Conservation (phyloP, 148 eudicot genomes). For the Nepenthes mirabilis region DNA sequence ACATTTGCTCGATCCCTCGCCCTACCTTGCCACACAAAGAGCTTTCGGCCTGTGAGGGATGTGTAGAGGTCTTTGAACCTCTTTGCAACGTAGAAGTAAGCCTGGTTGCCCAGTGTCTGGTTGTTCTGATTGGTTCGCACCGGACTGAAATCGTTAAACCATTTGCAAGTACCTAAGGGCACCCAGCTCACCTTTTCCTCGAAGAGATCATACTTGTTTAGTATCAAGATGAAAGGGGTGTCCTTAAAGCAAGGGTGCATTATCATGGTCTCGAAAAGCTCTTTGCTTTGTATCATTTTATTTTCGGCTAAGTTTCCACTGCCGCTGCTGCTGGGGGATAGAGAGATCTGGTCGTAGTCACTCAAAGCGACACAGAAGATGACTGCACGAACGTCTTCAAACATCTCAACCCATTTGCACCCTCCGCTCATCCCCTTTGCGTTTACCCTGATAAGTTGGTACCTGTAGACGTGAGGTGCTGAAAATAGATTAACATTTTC, state of each 20-base stretch:
- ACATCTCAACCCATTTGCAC: constrained; percentile 98
- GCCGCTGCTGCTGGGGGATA: constrained; percentile 19
- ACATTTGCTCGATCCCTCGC: constrained; percentile 68
- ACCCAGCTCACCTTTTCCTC: constrained; percentile 70
- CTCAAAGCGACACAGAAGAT: constrained; percentile 70
- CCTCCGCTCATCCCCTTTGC: constrained; percentile 89
- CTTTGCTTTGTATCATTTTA: constrained; percentile 76
- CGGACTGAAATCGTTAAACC: constrained; percentile 79
- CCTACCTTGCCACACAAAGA: constrained; percentile 92
- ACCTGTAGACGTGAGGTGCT: constrained; percentile 22
- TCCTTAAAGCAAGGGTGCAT: constrained; percentile 68
- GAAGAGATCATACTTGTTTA: constrained; percentile 83
- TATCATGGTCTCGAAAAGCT: constrained; percentile 67
- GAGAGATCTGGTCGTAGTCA: constrained; percentile 69
- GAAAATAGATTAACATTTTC: neutral
- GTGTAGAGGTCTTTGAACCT: constrained; percentile 87
- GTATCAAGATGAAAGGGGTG: constrained; percentile 65
- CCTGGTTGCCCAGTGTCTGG: constrained; percentile 83
- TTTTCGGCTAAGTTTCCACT: constrained; percentile 42
- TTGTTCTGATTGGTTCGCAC: constrained; percentile 57
- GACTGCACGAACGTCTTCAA: constrained; percentile 87
- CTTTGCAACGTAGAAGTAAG: constrained; percentile 90
- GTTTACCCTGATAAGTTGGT: constrained; percentile 79
- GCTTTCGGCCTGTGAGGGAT: constrained; percentile 70
- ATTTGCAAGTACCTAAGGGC: constrained; percentile 57